Evolutionary conservation across 495 filamentous ascomycete species (phyloP).

Genomic region (Aspergillus sclerotiicarbonarius): DNA sequence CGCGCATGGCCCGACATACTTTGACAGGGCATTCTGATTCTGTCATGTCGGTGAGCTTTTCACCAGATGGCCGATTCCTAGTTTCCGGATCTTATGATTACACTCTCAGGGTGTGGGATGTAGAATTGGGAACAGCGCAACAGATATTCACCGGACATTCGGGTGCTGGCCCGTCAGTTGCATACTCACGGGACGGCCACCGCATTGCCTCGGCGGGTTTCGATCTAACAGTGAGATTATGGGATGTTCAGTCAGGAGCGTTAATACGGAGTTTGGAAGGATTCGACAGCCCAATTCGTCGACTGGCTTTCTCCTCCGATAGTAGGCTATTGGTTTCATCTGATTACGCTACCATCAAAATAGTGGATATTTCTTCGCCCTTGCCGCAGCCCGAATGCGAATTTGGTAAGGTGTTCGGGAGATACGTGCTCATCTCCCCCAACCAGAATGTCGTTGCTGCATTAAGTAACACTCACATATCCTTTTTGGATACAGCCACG

Average conservation of each 20-base stretch:
- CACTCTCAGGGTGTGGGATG: not conserved
- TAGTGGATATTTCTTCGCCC: not conserved
- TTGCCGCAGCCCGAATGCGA: not conserved
- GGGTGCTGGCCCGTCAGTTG: too few relatives aligned
- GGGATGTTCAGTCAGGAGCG: not conserved
- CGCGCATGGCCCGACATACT: too few relatives aligned
- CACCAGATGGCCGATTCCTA: not conserved
- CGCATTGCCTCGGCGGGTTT: not conserved
- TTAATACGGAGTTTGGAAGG: not conserved
- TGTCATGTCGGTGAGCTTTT: not conserved
- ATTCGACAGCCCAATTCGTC: too few relatives aligned
- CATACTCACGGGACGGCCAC: not conserved
- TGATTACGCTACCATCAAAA: not conserved
- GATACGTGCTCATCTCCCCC: too few relatives aligned
- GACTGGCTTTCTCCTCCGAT: constrained; percentile 9
- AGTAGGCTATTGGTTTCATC: not conserved
- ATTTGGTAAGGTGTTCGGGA: too few relatives aligned
- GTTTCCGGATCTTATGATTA: not conserved
- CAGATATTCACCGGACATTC: too few relatives aligned
- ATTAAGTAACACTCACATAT: too few relatives aligned
- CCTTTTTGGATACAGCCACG: not conserved
- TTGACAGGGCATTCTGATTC: not conserved
- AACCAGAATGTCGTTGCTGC: too few relatives aligned
- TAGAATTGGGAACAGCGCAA: not conserved
- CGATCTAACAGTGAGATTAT: not conserved